Conservation (phyloP, 805 yeast genomes). For the Zygosaccharomyces gambellarensis region DNA sequence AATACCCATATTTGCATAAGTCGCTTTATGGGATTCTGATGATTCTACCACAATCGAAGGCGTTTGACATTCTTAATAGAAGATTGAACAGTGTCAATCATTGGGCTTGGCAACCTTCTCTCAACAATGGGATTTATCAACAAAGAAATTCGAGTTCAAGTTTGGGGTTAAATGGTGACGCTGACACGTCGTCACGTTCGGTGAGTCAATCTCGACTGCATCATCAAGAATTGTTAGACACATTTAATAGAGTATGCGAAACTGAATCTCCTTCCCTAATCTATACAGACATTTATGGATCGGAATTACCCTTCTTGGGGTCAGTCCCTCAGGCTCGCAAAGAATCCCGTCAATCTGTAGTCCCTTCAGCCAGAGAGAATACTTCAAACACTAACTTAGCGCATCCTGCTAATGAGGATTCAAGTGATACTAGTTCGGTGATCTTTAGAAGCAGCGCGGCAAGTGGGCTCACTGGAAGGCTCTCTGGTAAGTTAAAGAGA, state of each 20-base stretch:
- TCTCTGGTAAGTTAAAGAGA: constrained; percentile 9
- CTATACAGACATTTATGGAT: constrained; percentile 13
- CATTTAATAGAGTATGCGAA: constrained; percentile 27
- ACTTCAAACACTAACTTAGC: constrained; percentile 6
- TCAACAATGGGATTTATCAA: constrained; percentile 4
- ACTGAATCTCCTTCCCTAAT: constrained; percentile 11
- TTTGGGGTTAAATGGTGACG: constrained; percentile 10
- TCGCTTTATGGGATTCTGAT: constrained; percentile 87
- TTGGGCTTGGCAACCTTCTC: constrained; percentile 23
- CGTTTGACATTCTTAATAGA: constrained; percentile 75
- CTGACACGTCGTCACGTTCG: constrained; percentile 22
- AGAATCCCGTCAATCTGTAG: constrained; percentile 6
- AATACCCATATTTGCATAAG: constrained; percentile 73
- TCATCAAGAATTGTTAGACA: constrained; percentile 28
- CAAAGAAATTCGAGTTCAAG: constrained; percentile 11
- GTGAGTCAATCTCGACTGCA: constrained; percentile 28
- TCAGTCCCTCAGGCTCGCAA: constrained; percentile 5
- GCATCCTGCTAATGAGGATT: constrained; percentile 5
- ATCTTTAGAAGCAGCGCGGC: constrained; percentile 14
- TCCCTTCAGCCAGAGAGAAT: constrained; percentile 3
- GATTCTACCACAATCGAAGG: constrained; percentile 91
- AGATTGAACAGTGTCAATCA: constrained; percentile 49
- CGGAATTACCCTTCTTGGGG: constrained; percentile 12
- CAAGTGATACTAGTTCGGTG: constrained; percentile 14
- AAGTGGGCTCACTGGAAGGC: constrained; percentile 8